Evolutionary conservation across 176 grass and related monocot genomes (phyloP).

Genomic region (Oryza longistaminata): DNA sequence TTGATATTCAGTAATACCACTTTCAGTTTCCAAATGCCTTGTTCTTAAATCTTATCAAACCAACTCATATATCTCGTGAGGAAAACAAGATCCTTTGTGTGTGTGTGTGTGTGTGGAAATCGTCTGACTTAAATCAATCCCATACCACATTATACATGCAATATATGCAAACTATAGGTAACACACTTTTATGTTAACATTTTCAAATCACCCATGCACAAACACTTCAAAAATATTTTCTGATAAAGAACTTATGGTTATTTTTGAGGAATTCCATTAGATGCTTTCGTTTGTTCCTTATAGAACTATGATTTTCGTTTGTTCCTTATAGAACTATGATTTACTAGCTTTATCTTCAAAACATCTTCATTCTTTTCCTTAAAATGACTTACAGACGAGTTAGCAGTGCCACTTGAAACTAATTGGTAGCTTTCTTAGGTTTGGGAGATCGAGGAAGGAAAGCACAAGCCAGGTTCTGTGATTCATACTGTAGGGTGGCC

Average conservation of each 20-base stretch:
- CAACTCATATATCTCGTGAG: neutral
- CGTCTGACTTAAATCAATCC: neutral
- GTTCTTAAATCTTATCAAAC: constrained; percentile 17
- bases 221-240: neutral
- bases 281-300: neutral
- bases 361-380: neutral
- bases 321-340: neutral
- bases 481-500: constrained; percentile 96
- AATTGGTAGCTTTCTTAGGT: constrained; percentile 53
- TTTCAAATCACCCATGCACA: neutral
- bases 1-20: neutral
- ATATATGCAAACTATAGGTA: neutral
- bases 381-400: neutral
- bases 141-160: neutral
- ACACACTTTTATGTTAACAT: neutral
- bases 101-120: neutral
- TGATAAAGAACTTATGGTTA: neutral
- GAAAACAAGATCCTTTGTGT: neutral
- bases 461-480: constrained; percentile 76
- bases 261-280: neutral
- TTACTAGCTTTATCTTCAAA: neutral
- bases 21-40: constrained; percentile 1
- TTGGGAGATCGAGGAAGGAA: constrained; percentile 93
- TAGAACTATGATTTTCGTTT: neutral
- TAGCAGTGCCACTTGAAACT: neutral